Conservation (phyloP, 768 basidiomycete genomes). For the Mycena chlorophos region DNA sequence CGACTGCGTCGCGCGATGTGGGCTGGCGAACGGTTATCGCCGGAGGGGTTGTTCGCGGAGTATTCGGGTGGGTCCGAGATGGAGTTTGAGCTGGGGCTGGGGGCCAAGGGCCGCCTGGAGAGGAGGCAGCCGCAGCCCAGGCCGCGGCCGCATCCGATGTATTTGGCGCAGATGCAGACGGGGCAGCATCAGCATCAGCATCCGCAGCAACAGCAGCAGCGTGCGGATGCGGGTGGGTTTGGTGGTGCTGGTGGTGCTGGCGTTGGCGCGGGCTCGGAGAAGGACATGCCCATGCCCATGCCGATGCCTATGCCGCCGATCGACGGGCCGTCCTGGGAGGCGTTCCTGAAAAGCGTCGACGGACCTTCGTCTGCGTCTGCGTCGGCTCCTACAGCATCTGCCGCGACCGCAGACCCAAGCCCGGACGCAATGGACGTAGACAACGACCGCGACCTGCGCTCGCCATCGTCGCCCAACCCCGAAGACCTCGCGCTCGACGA, state of each 20-base stretch:
- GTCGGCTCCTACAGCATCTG: not conserved
- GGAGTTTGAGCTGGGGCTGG: not conserved
- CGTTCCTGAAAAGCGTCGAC: slow-evolving; percentile 23
- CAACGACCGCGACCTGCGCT: not conserved
- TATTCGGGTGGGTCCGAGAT: not conserved
- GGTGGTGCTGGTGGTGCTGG: no score
- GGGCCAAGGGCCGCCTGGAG: slow-evolving; percentile 17
- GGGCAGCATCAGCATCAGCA: slow-evolving; percentile 1
- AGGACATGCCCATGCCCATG: slow-evolving; percentile 10
- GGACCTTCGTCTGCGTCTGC: not conserved
- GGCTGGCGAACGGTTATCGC: no score
- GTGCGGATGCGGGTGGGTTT: not conserved
- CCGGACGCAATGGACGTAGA: slow-evolving; percentile 20
- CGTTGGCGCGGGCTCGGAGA: no score
- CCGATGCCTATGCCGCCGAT: slow-evolving; percentile 12
- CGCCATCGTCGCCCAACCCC: no score
- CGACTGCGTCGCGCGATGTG: slow-evolving; percentile 7
- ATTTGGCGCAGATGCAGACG: slow-evolving; percentile 15
- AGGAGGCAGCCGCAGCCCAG: slow-evolving; percentile 14
- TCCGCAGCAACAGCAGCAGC: not conserved
- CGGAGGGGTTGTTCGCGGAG: no score
- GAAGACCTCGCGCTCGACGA: not conserved
- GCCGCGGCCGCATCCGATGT: slow-evolving; percentile 19
- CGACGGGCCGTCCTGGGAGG: slow-evolving; percentile 22
- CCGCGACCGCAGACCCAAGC: no score